Percentiles rank a stretch among this genome's conserved stretches.
Evolutionary conservation across 768 basidiomycete genomes (phyloP).

Genomic region (Suillus sp.): DNA sequence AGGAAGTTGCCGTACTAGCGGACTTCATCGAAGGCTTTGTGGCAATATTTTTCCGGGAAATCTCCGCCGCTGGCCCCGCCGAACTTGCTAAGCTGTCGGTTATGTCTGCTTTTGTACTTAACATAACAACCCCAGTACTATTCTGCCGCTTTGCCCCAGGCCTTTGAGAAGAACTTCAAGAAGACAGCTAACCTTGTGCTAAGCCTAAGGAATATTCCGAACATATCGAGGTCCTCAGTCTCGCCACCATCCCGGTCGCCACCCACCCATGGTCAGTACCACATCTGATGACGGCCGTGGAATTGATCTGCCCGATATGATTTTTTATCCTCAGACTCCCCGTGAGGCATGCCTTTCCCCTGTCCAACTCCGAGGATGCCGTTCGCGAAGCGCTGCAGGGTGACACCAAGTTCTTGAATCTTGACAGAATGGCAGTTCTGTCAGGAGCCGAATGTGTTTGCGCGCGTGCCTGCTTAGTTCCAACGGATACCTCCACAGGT

Average conservation of each 20-base stretch:
- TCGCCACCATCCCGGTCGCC: background rate
- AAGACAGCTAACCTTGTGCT: background rate
- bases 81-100: conserved; percentile 20
- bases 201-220: background rate
- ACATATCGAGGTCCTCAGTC: background rate
- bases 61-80: conserved; percentile 12
- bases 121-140: background rate
- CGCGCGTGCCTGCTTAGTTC: background rate
- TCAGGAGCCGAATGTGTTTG: background rate
- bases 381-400: background rate
- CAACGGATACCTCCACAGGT: background rate
- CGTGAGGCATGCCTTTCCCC: background rate
- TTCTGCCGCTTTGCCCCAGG: background rate
- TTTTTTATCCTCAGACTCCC: background rate
- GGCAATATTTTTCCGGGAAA: conserved; percentile 22
- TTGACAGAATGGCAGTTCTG: background rate
- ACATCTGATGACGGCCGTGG: background rate
- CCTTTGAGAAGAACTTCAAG: background rate
- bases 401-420: background rate
- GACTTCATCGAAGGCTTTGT: conserved; percentile 13
- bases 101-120: conserved; percentile 29
- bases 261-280: background rate
- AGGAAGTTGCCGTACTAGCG: conserved; percentile 6
- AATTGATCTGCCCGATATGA: background rate
- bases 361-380: conserved; percentile 3